Evolutionary conservation across 768 basidiomycete species (phyloP), one percentile per base, ranked within the genome.

Genomic region (Tephrocybe sp.): DNA sequence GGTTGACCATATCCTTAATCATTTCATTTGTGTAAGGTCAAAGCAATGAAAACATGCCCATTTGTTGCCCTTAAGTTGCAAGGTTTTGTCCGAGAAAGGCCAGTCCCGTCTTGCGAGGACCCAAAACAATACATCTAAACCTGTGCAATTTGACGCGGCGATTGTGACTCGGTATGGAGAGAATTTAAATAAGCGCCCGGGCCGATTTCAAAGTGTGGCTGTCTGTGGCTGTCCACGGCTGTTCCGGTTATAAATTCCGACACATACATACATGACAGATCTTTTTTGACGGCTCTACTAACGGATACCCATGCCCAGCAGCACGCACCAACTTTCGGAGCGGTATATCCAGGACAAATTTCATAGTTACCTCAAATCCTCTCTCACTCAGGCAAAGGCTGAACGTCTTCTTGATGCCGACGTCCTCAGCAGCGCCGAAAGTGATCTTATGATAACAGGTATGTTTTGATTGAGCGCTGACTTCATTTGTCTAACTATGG

Each of bases 371-470:
- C 80, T 92, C 59, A 86, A 86, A 59, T 87, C 85, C 1, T 89
- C 89, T 0, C 69, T 93, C 9, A 77, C 87, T 0, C 83, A 86
- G 58, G 92, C 91, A 0, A 91, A 89, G 60, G 78, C 75, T 0
- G 92, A 94, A 65, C 69, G 73, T 3, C 72, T 94, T 1, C 70
- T 94, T 27, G 87, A 89, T 60, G 79, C 79, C 6, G 84, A 89
- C 34, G 65, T 89, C 1, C 71, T 93, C 5, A 85, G 84, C 28
- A 86, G 83, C 37, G 92, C 89, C 9, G 87, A 91, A 67, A 80
- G 76, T 0, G 90, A 93, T 73, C 67, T 93, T 25, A 92, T 92
- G 89, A 86, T 93, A 51, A 84, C 87, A 62, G 90, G 91, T 83
- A 42, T 53, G 75, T 55, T n/a, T 16, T n/a, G 9, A 6, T 19